Evolutionary conservation across 2,329 filamentous ascomycete genomes (phyloP), one percentile per base, ranked within the genome.

Genomic region (Talaromyces islandicus): DNA sequence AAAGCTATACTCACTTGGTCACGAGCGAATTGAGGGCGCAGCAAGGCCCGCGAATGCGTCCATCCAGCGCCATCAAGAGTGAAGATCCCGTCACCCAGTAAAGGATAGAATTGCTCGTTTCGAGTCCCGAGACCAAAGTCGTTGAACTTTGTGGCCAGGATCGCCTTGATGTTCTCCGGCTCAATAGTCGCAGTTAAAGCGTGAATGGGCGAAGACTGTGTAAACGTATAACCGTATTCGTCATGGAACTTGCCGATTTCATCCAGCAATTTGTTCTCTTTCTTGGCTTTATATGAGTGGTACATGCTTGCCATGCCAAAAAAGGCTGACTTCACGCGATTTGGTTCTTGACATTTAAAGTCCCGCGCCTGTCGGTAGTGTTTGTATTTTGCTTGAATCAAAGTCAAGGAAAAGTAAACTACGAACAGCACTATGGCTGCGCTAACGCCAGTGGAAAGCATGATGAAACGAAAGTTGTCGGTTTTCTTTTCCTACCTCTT

Each of bases 1-100:
- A 25, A 2, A 14, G 19, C 10, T 25, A 11, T 21, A 50, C 43
- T 50, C 24, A 50, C 43, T 63, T 84, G 82, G 9, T 79, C 56
- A 21, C 60, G 41, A 41, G 60, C 57, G 32, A 61, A 61, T 21
- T 61, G 60, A 21, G 60, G 60, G 12, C 60, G 11, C 43, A 97
- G 43, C 52, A 61, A 54, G 3, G 56, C 56, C 6, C 60, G 38
- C 5, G 60, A 55, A 35, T 61, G 60, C 6, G 56, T 32, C 92
- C 92, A 97, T 53, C 83, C 75, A 25, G 86, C 80, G 3, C 89
- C 88, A 70, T 97, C 92, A 0, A 90, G 95, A 6, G 86, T 87
- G 74, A 90, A 91, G 10, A 62, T 62, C 6, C 60, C 57, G 19
- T 59, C 57, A 1, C 60, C 60, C 46, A 62, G 25, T 17, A 62